These are phyloP conservation scores for Diaporthe vaccinii DNA, from an alignment of 2,329 filamentous ascomycete species.

Conservation along the genomic window DNA sequence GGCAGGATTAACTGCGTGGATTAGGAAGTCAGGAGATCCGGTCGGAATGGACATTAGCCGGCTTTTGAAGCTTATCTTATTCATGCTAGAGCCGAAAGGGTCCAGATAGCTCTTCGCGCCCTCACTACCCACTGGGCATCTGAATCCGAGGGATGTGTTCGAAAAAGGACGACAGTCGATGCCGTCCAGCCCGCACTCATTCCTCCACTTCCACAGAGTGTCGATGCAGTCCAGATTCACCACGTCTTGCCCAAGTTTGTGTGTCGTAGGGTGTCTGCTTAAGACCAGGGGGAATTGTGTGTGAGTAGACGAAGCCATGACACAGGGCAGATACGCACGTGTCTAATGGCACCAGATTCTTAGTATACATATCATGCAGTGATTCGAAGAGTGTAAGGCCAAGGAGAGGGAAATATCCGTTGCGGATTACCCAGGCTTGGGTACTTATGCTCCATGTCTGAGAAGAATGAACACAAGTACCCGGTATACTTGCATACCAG, in stretches of 20 bases:
- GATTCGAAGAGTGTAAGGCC: no score
- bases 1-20: no score
- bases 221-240: conserved; percentile 65
- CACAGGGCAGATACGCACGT: background rate
- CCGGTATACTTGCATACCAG: no score
- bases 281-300: background rate
- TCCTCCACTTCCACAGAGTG: conserved; percentile 68
- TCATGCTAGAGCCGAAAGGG: no score
- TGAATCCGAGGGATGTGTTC: conserved; percentile 68
- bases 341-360: background rate
- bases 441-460: no score
- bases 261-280: conserved; percentile 10
- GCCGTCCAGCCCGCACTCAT: conserved; percentile 71
- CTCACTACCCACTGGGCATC: conserved; percentile 71
- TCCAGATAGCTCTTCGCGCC: conserved; percentile 49
- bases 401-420: no score
- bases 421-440: no score
- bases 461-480: no score
- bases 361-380: background rate
- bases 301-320: background rate
- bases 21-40: no score
- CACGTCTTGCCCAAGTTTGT: conserved; percentile 11
- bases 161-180: conserved; percentile 70
- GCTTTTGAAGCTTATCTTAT: no score
- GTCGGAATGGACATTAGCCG: no score